Conservation (phyloP, 768 basidiomycete genomes). For the Candolleomyces aberdarensis region DNA sequence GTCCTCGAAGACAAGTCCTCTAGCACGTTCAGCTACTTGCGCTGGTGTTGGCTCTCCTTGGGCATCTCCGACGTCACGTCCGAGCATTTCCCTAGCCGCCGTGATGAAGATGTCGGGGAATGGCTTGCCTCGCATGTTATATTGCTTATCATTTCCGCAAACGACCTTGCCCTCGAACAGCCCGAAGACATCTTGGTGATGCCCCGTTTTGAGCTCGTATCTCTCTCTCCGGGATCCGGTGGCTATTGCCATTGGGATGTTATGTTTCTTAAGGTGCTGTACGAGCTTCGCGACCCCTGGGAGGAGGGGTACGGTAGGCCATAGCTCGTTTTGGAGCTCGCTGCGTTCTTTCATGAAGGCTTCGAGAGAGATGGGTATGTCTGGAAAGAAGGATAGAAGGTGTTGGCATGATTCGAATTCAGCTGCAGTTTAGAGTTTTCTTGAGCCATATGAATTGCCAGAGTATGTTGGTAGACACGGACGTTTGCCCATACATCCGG, state of each 20-base stretch:
- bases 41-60: slow-evolving; percentile 28
- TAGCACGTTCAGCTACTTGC: slow-evolving; percentile 46
- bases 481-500: slow-evolving; percentile 89
- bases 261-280: slow-evolving; percentile 62
- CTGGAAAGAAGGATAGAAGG: slow-evolving; percentile 75
- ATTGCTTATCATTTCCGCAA: slow-evolving; percentile 64
- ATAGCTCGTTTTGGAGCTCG: slow-evolving; percentile 55
- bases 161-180: slow-evolving; percentile 64
- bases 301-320: slow-evolving; percentile 70
- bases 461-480: slow-evolving; percentile 10
- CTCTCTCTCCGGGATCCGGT: slow-evolving; percentile 70
- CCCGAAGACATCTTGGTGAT: slow-evolving; percentile 56
- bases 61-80: slow-evolving; percentile 51
- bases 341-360: slow-evolving; percentile 58
- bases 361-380: slow-evolving; percentile 60
- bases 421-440: slow-evolving; percentile 36
- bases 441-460: not conserved
- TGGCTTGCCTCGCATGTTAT: slow-evolving; percentile 68
- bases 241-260: slow-evolving; percentile 77
- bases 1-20: slow-evolving; percentile 83
- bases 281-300: slow-evolving; percentile 72
- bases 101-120: slow-evolving; percentile 77
- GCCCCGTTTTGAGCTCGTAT: slow-evolving; percentile 62
- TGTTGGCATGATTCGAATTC: slow-evolving; percentile 61
- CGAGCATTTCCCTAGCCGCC: slow-evolving; percentile 61